Evolutionary conservation across 2,329 filamentous ascomycete genomes (phyloP).

Genomic region (Pezicula neosporulosa): DNA sequence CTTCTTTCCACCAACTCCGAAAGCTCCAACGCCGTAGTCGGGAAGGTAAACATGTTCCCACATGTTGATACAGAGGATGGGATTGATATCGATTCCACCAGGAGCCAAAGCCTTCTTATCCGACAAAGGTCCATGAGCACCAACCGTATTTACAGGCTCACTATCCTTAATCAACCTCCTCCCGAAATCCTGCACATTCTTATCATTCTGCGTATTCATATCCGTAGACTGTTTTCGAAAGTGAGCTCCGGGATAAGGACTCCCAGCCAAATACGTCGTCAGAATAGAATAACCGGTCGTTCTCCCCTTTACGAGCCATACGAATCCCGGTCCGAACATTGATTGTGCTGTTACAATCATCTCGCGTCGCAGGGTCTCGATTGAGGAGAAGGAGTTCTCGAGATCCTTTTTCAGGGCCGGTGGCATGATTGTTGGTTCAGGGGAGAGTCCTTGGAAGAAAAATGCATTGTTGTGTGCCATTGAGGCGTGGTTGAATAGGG

Average conservation of each 20-base stretch:
- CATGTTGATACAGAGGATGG: conserved; percentile 87
- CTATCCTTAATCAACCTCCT: conserved; percentile 30
- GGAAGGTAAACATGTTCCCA: conserved; percentile 93
- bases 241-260: conserved; percentile 82
- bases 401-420: conserved; percentile 55
- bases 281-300: conserved; percentile 61
- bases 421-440: conserved; percentile 49
- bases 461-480: conserved; percentile 91
- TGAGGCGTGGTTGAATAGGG: conserved; percentile 92
- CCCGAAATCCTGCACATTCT: conserved; percentile 34
- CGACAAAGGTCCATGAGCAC: conserved; percentile 24
- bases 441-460: conserved; percentile 64
- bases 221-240: conserved; percentile 65
- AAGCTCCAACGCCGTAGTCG: conserved; percentile 63
- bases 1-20: conserved; percentile 68
- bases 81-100: conserved; percentile 66
- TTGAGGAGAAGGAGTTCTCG: conserved; percentile 70
- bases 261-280: conserved; percentile 86
- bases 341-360: conserved; percentile 75
- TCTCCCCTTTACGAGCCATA: conserved; percentile 75
- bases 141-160: conserved; percentile 28
- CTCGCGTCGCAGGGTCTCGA: conserved; percentile 77
- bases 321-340: conserved; percentile 97
- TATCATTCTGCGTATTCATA: conserved; percentile 59
- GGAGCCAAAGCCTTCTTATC: conserved; percentile 45